Percentiles rank a stretch among this genome's conserved stretches.
Conservation (phyloP, 148 eudicot species). For the Vaccinium macrocarpon region DNA sequence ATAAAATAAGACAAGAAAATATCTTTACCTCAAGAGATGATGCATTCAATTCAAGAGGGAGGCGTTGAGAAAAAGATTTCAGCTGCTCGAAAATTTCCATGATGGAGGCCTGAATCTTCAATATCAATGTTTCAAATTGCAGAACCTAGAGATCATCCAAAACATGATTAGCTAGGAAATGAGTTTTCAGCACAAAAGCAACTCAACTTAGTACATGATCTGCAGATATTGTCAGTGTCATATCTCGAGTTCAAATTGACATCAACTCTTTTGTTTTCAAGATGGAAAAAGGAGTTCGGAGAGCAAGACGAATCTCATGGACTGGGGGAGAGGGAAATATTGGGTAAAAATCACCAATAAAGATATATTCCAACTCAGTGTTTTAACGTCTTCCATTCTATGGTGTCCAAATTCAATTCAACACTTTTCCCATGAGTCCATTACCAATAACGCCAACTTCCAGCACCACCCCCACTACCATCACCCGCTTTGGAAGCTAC, state of each 20-base stretch:
- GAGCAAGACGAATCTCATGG: neutral
- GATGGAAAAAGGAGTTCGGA: neutral
- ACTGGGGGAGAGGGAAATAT: neutral
- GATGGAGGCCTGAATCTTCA: conserved; percentile 45
- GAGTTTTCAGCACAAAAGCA: neutral
- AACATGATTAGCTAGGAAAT: conserved; percentile 11
- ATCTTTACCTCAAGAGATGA: conserved; percentile 69
- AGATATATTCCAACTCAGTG: neutral
- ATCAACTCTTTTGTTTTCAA: conserved; percentile 7
- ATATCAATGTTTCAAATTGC: conserved; percentile 62
- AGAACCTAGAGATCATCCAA: conserved; percentile 55
- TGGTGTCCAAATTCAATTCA: neutral
- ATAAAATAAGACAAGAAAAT: neutral
- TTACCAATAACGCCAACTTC: neutral
- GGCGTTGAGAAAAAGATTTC: conserved; percentile 50
- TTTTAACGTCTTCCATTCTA: neutral
- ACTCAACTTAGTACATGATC: neutral
- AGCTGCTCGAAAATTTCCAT: conserved; percentile 58
- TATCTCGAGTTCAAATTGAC: neutral
- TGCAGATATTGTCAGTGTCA: neutral
- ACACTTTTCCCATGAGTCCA: neutral
- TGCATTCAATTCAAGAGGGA: conserved; percentile 53
- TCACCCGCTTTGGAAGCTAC: neutral
- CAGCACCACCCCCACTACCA: neutral
- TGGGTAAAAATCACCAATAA: neutral